A percentile compares a stretch with the other conserved stretches of the same genome.
phyloP scores from a whole-genome alignment of 768 basidiomycete genomes.

The Dendrothele bispora region DNA sequence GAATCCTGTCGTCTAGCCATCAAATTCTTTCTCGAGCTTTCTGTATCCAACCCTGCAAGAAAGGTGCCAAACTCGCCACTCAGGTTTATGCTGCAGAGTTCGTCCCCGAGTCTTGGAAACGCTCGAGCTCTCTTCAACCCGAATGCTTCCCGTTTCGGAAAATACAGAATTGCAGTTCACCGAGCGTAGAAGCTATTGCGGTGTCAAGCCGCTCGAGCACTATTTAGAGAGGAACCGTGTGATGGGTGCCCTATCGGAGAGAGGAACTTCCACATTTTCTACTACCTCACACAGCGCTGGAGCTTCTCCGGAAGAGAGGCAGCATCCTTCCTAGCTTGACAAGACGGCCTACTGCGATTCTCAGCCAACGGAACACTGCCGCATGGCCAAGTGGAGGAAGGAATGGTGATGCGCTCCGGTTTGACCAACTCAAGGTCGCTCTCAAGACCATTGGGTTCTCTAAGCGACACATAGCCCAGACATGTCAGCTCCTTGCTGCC shows the following conservation, averaged over 20 bases:
- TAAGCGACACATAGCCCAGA: conserved; percentile 92
- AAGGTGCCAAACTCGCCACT: conserved; percentile 81
- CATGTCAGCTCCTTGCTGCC: conserved; percentile 91
- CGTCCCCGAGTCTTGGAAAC: conserved; percentile 91
- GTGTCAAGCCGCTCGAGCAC: conserved; percentile 94
- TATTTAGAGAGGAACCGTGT: conserved; percentile 91
- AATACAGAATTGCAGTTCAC: conserved; percentile 98
- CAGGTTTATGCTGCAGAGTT: conserved; percentile 94
- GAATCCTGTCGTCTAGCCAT: conserved; percentile 88
- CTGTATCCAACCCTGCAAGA: conserved; percentile 85
- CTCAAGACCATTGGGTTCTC: conserved; percentile 92
- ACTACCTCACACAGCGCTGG: conserved; percentile 94
- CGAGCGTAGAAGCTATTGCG: conserved; percentile 83
- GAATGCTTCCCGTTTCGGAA: conserved; percentile 94
- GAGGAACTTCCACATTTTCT: conserved; percentile 97
- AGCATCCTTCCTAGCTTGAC: conserved; percentile 82
- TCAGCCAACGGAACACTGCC: conserved; percentile 65
- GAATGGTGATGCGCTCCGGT: conserved; percentile 80
- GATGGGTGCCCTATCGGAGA: conserved; percentile 84
- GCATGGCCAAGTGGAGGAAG: conserved; percentile 46
- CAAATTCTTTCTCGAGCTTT: conserved; percentile 86
- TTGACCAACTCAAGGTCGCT: conserved; percentile 91
- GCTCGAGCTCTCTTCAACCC: conserved; percentile 92
- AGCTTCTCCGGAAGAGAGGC: conserved; percentile 82
- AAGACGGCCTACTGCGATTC: conserved; percentile 82